Base-by-base conservation (phyloP, 1,284 basidiomycete genomes). In the Leccinum subfulvum region DNA sequence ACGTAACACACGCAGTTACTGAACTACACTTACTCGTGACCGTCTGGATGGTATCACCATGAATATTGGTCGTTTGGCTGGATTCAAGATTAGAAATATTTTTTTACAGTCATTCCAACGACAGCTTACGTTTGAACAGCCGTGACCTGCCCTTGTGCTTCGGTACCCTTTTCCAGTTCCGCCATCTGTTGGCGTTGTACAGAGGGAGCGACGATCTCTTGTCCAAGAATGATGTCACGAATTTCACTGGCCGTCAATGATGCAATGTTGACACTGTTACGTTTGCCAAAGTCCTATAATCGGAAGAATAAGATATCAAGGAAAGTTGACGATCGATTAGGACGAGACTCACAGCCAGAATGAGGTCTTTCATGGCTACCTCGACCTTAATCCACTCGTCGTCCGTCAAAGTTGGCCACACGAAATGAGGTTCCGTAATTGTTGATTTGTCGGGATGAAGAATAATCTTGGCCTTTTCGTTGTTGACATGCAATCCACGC, bases 341-440 rank as follows among this genome's bases (percentile, higher is more conserved):
- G 9, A 16, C 56, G 51, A 28, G 18, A 76, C 85, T 64, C 71
- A 90, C 89, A 66, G 91, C 90, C 58, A 97, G 80, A 72, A 97
- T 96, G 56, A 97, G 85, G 68, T 97, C 94, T 76, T 94, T 96
- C 81, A 99, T 89, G 2, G 97, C 96, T 54, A 98, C 93, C 80
- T 99, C 97, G 53, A 98, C 97, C 79, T 97, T 97, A 80, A 99
- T 98, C 97, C 97, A 99, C 70, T 98, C 96, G 68, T 98, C 95
- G 72, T 99, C 97, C 26, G 82, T 82, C 58, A 99, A 82, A 2
- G 95, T 92, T 7, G 97, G 97, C 97, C 97, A 99, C 44, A 99
- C 95, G 77, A 98, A 95, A 79, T 99, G 97, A 57, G 96, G 93
- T 78, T 98, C 95, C 3, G 97, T 99, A 69, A 98, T 89, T 6